Base-by-base conservation (phyloP, 75 land plant species). In the Ceratopteris richardii region DNA sequence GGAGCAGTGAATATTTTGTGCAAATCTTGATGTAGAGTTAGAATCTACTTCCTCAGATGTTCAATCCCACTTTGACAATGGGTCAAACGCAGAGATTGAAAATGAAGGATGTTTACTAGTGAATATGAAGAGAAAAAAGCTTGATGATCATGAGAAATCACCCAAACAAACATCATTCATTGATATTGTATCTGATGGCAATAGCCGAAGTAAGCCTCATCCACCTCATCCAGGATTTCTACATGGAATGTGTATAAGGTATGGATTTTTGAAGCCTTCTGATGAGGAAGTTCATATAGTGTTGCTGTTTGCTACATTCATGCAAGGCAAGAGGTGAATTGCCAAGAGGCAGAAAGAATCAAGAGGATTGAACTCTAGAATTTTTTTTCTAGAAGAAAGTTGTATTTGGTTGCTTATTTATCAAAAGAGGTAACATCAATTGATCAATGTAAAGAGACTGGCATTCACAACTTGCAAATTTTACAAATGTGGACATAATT, bases 401-500 rank as follows among this genome's bases (percentile, higher is more conserved):
- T 93, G 12, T 73, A 66, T 46, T 62, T 93, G 46, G 80, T 93
- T 40, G 42, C 14, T 40, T 40, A 40, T 40, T 9, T n/a, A n/a
- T n/a, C n/a, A n/a, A n/a, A n/a, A n/a, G n/a, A n/a, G n/a, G n/a
- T n/a, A n/a, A n/a, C n/a, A n/a, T n/a, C n/a, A n/a, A n/a, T n/a
- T n/a, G n/a, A n/a, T n/a, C n/a, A n/a, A n/a, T n/a, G n/a, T n/a
- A n/a, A n/a, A n/a, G n/a, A n/a, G n/a, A n/a, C n/a, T n/a, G n/a
- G n/a, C n/a, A 61, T 90, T 37, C 75, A 86, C 71, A 73, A 51
- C 61, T 62, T 90, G 66, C 64, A 65, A 13, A 31, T 29, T 1
- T 75, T 90, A 73, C 81, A 75, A 11, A 83, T 90, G 85, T 62
- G 86, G 79, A 94, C 98, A 40, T 90, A 94, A 0, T 90, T 75